These are phyloP conservation scores for Uronychia binucleata DNA, from an alignment of 73 alveolate genomes.

Conservation along the genomic window DNA sequence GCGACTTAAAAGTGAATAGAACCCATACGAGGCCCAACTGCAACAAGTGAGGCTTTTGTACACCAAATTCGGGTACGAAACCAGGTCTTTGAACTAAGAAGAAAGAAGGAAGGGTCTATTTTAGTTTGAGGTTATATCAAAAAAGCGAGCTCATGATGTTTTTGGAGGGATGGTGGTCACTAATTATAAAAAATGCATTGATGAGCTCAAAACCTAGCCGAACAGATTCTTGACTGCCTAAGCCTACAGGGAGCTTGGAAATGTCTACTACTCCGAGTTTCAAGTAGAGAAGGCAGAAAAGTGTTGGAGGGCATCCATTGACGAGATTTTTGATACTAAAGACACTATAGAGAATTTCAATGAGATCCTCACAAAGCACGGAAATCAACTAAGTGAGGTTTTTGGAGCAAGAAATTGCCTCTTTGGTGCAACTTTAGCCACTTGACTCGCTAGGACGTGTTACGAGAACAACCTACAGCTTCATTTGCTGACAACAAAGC, in stretches of 20 bases:
- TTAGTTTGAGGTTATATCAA: constrained; percentile 73
- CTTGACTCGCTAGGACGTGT: constrained; percentile 36
- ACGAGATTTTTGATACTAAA: constrained; percentile 82
- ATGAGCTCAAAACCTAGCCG: constrained; percentile 79
- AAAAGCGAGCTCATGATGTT: constrained; percentile 77
- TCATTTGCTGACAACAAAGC: constrained; percentile 25
- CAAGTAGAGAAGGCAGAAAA: constrained; percentile 81
- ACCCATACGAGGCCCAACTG: constrained; percentile 81
- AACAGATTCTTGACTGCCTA: constrained; percentile 83
- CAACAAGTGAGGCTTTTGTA: constrained; percentile 74
- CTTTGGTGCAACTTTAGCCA: constrained; percentile 49
- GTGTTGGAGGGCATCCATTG: constrained; percentile 83
- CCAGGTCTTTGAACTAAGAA: constrained; percentile 65
- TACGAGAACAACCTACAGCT: constrained; percentile 40
- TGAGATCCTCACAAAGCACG: neutral
- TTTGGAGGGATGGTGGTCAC: constrained; percentile 78
- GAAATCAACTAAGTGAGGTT: constrained; percentile 23
- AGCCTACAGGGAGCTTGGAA: constrained; percentile 83
- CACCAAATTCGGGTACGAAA: constrained; percentile 79
- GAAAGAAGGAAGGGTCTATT: constrained; percentile 63
- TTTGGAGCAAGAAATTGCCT: constrained; percentile 51
- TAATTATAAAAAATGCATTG: constrained; percentile 80
- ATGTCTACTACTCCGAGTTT: constrained; percentile 73
- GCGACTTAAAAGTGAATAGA: constrained; percentile 75
- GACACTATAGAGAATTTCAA: constrained; percentile 59